phyloP scores from a whole-genome alignment of 2,329 filamentous ascomycete species.

The Ophiostoma pallidulum region DNA sequence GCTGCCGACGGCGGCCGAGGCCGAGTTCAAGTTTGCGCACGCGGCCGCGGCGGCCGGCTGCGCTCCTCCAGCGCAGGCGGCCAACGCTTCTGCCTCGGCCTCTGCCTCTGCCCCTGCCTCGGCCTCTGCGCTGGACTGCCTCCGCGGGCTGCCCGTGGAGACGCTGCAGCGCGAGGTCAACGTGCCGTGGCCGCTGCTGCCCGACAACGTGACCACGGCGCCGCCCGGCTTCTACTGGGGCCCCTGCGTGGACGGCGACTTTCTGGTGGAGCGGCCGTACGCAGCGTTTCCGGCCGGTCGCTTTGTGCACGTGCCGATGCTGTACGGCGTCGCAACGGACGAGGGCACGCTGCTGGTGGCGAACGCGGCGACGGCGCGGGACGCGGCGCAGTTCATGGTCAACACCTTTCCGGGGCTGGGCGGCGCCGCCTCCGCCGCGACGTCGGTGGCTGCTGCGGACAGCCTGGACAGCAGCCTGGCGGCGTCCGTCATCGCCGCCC shows the following conservation, averaged over 20 bases:
- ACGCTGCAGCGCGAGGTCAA: conserved; percentile 36
- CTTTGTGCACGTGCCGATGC: conserved; percentile 35
- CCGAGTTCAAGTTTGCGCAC: conserved; percentile 20
- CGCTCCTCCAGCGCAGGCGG: too few relatives aligned
- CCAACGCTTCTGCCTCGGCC: too few relatives aligned
- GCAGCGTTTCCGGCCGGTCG: conserved; percentile 29
- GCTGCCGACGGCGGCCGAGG: conserved; percentile 33
- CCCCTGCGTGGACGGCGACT: conserved; percentile 39
- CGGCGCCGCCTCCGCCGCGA: conserved; percentile 27
- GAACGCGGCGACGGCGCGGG: conserved; percentile 26
- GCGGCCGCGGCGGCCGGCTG: conserved; percentile 27
- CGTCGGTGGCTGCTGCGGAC: conserved; percentile 30
- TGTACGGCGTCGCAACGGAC: conserved; percentile 36
- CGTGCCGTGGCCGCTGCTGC: conserved; percentile 30
- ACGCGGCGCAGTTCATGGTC: conserved; percentile 32
- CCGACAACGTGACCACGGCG: conserved; percentile 15
- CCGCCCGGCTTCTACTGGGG: conserved; percentile 37
- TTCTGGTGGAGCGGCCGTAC: conserved; percentile 35
- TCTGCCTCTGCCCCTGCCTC: neutral
- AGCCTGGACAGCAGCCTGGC: conserved; percentile 10
- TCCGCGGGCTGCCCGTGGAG: conserved; percentile 28
- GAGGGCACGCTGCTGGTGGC: conserved; percentile 38
- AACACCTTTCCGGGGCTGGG: conserved; percentile 35
- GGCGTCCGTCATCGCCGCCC: neutral
- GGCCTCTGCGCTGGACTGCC: conserved; percentile 28